Evolutionary conservation across 345 rosid genomes (phyloP), one percentile per base, ranked within the genome.

Genomic region (Salix dunnii): DNA sequence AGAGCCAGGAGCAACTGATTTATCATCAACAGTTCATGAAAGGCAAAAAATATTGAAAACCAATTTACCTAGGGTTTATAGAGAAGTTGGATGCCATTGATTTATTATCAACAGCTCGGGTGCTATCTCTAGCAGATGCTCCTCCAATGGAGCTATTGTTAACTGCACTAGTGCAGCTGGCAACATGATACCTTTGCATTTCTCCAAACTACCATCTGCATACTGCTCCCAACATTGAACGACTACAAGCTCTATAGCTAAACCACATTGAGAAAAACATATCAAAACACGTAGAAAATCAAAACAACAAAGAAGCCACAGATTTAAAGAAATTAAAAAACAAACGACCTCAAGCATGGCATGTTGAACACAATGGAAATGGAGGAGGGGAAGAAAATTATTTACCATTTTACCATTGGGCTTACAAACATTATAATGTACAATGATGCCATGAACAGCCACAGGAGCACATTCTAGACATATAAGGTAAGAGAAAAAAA

Each of bases 151-250:
- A 71, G 76, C 90, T 92, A 81, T 89, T 93, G 82, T 91, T 96
- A 82, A 92, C 97, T 89, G 99, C 95, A 92, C 94, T 89, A 86
- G 87, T 85, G 99, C 93, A 89, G 97, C 84, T 88, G 31, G 90
- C 74, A 89, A 90, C 73, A 87, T 92, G 98, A 91, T 88, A 92
- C 91, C 97, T 94, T 89, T 94, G 98, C 99, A 96, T 96, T 84
- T 90, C 95, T 94, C 90, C 98, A 85, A 80, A 86, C 92, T 84
- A 91, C 85, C 80, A 86, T 87, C 97, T 82, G 93, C 97, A 90
- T 91, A 85, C 87, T 89, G 91, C 89, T 87, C 84, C 91, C 85
- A 85, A 79, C 94, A 96, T 92, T 79, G 83, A 87, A 43, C 71
- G 11, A 70, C 83, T 85, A 80, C 60, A 70, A 78, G 80, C 81